These are phyloP conservation scores for Tuber melanosporum DNA, from an alignment of 495 filamentous ascomycete species.

Conservation along the genomic window DNA sequence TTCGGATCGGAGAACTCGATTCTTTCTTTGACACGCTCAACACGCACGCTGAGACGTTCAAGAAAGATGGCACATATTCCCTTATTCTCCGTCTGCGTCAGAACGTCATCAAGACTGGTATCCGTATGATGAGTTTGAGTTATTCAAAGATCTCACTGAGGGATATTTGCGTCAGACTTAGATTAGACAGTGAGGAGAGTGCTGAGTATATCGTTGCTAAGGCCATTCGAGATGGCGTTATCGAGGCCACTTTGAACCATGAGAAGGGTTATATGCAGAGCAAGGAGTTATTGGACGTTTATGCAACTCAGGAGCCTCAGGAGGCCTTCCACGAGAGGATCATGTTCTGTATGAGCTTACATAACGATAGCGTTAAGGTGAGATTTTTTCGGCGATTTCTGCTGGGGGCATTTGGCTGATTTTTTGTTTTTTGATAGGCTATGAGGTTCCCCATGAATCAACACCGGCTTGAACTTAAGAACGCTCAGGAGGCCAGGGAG, in stretches of 20 bases:
- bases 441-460: conserved; percentile 99
- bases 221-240: conserved; percentile 95
- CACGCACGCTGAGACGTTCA: conserved; percentile 73
- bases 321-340: conserved; percentile 98
- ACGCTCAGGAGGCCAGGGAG: conserved; percentile 92
- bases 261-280: conserved; percentile 98
- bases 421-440: conserved; percentile 52
- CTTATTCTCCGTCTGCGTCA: conserved; percentile 88
- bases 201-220: conserved; percentile 99
- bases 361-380: conserved; percentile 98
- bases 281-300: conserved; percentile 89
- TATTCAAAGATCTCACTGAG: conserved; percentile 96
- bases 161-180: conserved; percentile 91
- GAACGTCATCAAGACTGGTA: conserved; percentile 98
- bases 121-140: conserved; percentile 96
- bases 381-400: conserved; percentile 27
- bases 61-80: conserved; percentile 89
- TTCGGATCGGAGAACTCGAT: conserved; percentile 88
- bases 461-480: conserved; percentile 94
- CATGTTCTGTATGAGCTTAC: conserved; percentile 76
- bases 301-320: conserved; percentile 88
- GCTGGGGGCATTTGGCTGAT: conserved; percentile 11
- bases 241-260: conserved; percentile 89
- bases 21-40: conserved; percentile 80
- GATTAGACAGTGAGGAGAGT: conserved; percentile 87